Evolutionary conservation across 2,329 filamentous ascomycete species (phyloP).

Genomic region (Ceratocystis lukuohia): DNA sequence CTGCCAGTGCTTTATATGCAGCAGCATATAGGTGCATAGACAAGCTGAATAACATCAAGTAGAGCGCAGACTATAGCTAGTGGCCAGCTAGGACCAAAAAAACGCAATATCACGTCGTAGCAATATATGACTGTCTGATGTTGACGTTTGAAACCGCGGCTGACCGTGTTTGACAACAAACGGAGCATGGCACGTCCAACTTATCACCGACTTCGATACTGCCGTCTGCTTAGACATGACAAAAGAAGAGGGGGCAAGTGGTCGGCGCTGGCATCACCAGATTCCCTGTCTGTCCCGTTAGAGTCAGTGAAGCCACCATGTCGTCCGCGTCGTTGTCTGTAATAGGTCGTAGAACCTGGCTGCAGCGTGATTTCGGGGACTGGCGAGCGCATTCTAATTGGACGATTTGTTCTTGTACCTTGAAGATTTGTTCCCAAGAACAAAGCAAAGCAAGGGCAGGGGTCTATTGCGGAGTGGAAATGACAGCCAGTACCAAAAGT

Average conservation of each 20-base stretch:
- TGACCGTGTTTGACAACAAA: background rate
- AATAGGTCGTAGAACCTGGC: background rate
- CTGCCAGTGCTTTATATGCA: background rate
- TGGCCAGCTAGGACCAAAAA: too few relatives aligned
- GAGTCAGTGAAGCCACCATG: too few relatives aligned
- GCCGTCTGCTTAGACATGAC: too few relatives aligned
- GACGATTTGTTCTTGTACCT: background rate
- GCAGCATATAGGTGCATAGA: background rate
- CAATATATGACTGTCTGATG: too few relatives aligned
- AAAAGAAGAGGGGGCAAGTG: too few relatives aligned
- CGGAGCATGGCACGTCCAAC: too few relatives aligned
- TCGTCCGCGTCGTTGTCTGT: background rate
- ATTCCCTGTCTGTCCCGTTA: too few relatives aligned
- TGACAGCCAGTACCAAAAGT: background rate
- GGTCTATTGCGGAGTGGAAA: background rate
- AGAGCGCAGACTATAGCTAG: too few relatives aligned
- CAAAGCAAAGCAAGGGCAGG: background rate
- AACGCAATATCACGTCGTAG: too few relatives aligned
- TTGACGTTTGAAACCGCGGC: background rate
- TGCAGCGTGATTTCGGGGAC: background rate
- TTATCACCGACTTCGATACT: too few relatives aligned
- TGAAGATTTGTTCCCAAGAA: background rate
- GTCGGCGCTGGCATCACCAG: too few relatives aligned
- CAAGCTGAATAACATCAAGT: background rate
- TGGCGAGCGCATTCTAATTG: background rate